Evolutionary conservation across 768 basidiomycete species (phyloP).

Genomic region (Russula olivacea): DNA sequence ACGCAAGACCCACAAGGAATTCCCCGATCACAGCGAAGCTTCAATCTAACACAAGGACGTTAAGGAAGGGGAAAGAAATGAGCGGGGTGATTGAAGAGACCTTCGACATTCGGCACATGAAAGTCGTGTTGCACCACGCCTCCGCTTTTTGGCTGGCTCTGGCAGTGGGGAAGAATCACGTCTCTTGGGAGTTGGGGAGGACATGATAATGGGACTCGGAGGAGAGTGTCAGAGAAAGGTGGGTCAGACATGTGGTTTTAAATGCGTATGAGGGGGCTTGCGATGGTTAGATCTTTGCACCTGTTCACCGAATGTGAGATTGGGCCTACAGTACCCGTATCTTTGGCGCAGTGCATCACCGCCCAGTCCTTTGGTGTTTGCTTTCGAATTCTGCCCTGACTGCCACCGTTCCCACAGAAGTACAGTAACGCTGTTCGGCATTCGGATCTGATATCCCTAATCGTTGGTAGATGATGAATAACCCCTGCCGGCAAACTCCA

Average conservation of each 20-base stretch:
- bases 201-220: constrained; percentile 28
- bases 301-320: not conserved
- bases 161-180: constrained; percentile 29
- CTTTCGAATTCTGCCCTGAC: not conserved
- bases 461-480: not conserved
- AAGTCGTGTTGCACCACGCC: constrained; percentile 62
- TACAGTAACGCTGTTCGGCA: not conserved
- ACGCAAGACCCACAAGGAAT: constrained; percentile 77
- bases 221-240: constrained; percentile 28
- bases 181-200: constrained; percentile 28
- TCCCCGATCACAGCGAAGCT: constrained; percentile 67
- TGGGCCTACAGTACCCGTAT: not conserved
- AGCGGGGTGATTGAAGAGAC: constrained; percentile 32
- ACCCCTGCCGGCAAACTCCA: not conserved
- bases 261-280: not conserved
- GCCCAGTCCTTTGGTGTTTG: not conserved
- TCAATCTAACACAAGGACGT: constrained; percentile 40
- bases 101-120: constrained; percentile 79
- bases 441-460: constrained; percentile 7
- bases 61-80: constrained; percentile 21
- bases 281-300: not conserved
- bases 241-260: constrained; percentile 2
- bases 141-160: constrained; percentile 44
- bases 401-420: not conserved
- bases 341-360: constrained; percentile 5